Percentiles rank a stretch among this genome's conserved stretches.
phyloP scores from a whole-genome alignment of 2,329 filamentous ascomycete species.

The Pyrenophora teres region DNA sequence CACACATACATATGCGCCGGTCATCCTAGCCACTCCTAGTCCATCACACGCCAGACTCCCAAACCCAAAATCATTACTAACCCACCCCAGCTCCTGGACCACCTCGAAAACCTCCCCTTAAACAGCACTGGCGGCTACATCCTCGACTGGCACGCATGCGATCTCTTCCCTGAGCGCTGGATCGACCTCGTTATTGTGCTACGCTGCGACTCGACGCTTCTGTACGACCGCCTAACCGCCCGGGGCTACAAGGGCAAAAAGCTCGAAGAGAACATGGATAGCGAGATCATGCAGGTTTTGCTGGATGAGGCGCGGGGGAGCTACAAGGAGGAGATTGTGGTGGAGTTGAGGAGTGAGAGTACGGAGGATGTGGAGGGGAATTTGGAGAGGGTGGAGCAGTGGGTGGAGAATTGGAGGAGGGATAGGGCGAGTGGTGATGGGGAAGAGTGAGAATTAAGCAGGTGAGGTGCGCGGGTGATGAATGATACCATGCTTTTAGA shows the following conservation, averaged over 20 bases:
- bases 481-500: conserved; percentile 4
- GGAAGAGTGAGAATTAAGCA: not conserved
- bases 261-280: conserved; percentile 93
- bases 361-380: conserved; percentile 90
- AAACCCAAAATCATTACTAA: not conserved
- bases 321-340: conserved; percentile 84
- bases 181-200: conserved; percentile 94
- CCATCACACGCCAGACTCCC: too few species aligned
- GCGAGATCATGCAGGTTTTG: conserved; percentile 96
- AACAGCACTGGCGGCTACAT: conserved; percentile 74
- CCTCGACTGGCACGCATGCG: conserved; percentile 98
- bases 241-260: conserved; percentile 85
- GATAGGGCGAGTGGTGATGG: conserved; percentile 55
- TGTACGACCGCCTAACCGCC: conserved; percentile 81
- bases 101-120: conserved; percentile 78
- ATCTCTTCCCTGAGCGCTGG: conserved; percentile 90
- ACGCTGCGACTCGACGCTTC: conserved; percentile 74
- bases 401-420: conserved; percentile 82
- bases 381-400: conserved; percentile 78
- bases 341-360: conserved; percentile 82
- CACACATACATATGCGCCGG: too few species aligned
- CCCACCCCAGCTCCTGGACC: conserved; percentile 72
- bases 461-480: not conserved
- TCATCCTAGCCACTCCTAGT: too few species aligned
- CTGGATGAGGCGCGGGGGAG: conserved; percentile 86